Evolutionary conservation across 202 grass and related monocot genomes (phyloP), one percentile per base, ranked within the genome.

Genomic region (Saccharum hybrid): DNA sequence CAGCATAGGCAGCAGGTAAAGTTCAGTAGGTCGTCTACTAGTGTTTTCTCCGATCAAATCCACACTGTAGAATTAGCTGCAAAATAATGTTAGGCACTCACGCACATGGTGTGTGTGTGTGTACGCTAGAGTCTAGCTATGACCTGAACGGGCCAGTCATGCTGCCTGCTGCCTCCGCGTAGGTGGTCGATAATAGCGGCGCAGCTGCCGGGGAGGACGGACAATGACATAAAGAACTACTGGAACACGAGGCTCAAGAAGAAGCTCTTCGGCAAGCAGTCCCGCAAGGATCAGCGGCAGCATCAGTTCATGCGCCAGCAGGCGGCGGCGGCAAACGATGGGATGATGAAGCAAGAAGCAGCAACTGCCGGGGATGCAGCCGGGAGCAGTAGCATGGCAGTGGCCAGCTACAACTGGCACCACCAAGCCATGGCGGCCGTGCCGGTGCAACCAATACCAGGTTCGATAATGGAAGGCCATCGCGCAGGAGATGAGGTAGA

Each of bases 141-240:
- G 75, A 82, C 73, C 68, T 88, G 80, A 89, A 34, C 57, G 71
- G 45, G 66, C 63, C 73, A 41, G 63, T 63, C 82, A 87, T 91
- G 71, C 14, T 90, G 30, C 71, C 8, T 61, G 18, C 15, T 52
- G 63, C 46, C 48, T 45, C 52, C 40, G 59, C 51, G 26, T 56
- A 99, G 97, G 93, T 99, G 96, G 96, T 99, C 96, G 66, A 92
- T 99, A 73, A 99, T 99, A 82, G 96, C 96, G 6, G 86, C 93
- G 18, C 89, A 96, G 81, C 83, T 99, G 91, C 97, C 97, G 1
- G 97, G 97, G 46, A 91, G 97, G 81, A 99, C 97, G 0, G 97
- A 99, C 61, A 99, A 99, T 78, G 97, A 99, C 72, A 94, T 99
- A 89, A 99, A 99, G 93, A 99, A 99, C 82, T 99, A 99, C 84